Conservation (phyloP, 2,329 filamentous ascomycete genomes). For the Aspergillus phoenicis region DNA sequence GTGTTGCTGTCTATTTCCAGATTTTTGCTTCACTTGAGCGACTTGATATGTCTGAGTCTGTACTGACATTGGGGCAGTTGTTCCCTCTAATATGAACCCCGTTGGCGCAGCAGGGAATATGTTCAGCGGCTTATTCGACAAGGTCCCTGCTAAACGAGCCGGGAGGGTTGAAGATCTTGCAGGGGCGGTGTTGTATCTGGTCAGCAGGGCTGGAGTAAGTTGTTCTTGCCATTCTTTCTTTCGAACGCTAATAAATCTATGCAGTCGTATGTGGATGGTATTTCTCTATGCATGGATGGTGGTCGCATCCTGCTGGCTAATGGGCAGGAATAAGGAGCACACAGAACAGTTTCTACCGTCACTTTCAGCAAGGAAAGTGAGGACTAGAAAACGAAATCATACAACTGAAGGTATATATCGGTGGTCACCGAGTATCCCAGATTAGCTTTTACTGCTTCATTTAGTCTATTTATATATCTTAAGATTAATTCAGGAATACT, state of each 20-base stretch:
- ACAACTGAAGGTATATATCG: too few species aligned
- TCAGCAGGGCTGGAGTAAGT: constrained; percentile 45
- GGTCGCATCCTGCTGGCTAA: background rate
- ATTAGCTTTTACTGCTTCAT: too few species aligned
- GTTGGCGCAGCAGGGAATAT: constrained; percentile 46
- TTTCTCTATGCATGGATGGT: background rate
- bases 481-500: too few species aligned
- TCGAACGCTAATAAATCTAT: background rate
- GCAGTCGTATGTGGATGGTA: background rate
- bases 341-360: too few species aligned
- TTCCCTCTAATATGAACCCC: constrained; percentile 51
- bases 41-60: background rate
- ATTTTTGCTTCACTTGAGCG: background rate
- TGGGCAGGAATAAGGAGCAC: background rate
- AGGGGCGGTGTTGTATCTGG: constrained; percentile 47
- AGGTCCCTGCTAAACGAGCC: constrained; percentile 44
- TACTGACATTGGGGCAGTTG: constrained; percentile 33
- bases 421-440: too few species aligned
- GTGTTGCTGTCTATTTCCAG: constrained; percentile 14
- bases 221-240: background rate
- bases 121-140: constrained; percentile 46
- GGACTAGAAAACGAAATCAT: too few species aligned
- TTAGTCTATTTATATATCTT: too few species aligned
- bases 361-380: too few species aligned
- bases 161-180: constrained; percentile 47